These are phyloP conservation scores for Sporothrix euskadiensis DNA, from an alignment of 2,329 filamentous ascomycete genomes.

Conservation along the genomic window DNA sequence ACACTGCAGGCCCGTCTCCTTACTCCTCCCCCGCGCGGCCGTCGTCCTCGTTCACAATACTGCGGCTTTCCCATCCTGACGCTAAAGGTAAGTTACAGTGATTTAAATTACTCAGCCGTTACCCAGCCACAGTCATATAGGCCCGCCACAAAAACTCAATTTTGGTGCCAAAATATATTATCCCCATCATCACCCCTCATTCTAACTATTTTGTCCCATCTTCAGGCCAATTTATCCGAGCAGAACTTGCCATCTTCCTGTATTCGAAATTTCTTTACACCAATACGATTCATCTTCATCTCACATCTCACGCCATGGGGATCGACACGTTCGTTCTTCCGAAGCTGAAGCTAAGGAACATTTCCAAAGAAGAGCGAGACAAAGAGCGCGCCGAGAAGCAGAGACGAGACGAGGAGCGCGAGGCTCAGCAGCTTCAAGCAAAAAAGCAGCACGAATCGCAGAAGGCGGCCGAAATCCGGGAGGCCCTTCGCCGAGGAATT, in stretches of 20 bases:
- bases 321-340: constrained; percentile 24
- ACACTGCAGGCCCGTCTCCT: constrained; percentile 64
- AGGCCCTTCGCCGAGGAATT: constrained; percentile 31
- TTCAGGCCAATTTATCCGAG: too few relatives aligned
- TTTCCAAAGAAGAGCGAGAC: constrained; percentile 58
- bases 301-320: neutral
- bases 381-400: constrained; percentile 80
- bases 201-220: too few relatives aligned
- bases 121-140: too few relatives aligned
- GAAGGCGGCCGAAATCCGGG: constrained; percentile 34
- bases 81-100: too few relatives aligned
- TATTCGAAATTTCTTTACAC: too few relatives aligned
- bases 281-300: neutral
- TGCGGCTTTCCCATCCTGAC: too few relatives aligned
- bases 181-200: constrained; percentile 27
- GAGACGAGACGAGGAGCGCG: constrained; percentile 62
- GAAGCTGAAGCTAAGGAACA: constrained; percentile 20
- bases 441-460: constrained; percentile 30
- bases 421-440: constrained; percentile 45
- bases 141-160: too few relatives aligned
- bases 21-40: constrained; percentile 44
- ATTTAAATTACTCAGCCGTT: too few relatives aligned
- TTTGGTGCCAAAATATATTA: too few relatives aligned
- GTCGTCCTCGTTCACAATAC: constrained; percentile 28
- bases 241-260: too few relatives aligned